Evolutionary conservation across 805 yeast genomes (phyloP).

Genomic region (Candida xyloterini): DNA sequence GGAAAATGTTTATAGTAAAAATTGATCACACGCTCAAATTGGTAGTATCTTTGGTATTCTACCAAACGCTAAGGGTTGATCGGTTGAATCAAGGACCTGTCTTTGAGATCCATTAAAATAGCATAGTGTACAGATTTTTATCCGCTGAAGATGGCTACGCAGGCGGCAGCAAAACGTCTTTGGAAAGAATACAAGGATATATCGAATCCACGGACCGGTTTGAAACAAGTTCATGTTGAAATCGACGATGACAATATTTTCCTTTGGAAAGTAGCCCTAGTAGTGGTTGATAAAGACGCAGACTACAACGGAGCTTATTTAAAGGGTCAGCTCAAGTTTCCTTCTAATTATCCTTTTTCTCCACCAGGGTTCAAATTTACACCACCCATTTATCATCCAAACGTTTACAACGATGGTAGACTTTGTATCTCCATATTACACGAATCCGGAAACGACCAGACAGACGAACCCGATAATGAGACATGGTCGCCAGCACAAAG

Average conservation of each 20-base stretch:
- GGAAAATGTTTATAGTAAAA: conserved; percentile 9
- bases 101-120: background rate
- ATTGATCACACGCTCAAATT: conserved; percentile 13
- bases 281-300: conserved; percentile 87
- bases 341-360: conserved; percentile 83
- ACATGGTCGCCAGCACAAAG: conserved; percentile 96
- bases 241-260: conserved; percentile 58
- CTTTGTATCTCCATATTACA: conserved; percentile 92
- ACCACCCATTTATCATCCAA: conserved; percentile 94
- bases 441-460: conserved; percentile 79
- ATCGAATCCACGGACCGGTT: conserved; percentile 82
- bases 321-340: conserved; percentile 90
- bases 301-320: conserved; percentile 93
- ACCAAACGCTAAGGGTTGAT: conserved; percentile 4
- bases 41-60: conserved; percentile 8
- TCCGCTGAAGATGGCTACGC: conserved; percentile 14
- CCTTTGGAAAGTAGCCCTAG: conserved; percentile 82
- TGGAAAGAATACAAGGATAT: conserved; percentile 93
- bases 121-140: background rate
- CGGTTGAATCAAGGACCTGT: background rate
- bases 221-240: conserved; percentile 36
- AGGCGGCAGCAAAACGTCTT: conserved; percentile 70
- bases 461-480: conserved; percentile 91
- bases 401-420: conserved; percentile 91
- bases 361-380: conserved; percentile 95